Base-by-base conservation (phyloP, 2,329 filamentous ascomycete genomes). In the Sporothrix euskadiensis region DNA sequence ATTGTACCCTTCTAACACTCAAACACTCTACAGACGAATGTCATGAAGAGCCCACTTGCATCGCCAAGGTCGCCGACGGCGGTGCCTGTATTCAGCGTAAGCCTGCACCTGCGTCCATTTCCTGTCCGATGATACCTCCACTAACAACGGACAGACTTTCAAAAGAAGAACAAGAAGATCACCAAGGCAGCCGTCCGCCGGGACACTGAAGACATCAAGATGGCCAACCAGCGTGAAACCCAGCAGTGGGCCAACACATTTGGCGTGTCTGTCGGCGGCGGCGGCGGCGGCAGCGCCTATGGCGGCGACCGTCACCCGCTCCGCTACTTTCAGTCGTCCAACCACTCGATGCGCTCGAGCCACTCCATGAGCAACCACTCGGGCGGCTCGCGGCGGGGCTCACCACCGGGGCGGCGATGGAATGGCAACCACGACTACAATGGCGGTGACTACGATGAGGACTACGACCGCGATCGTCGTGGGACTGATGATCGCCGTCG, bases 1-100 rank as follows among this genome's bases (percentile, higher is more conserved):
- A 22, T 4, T 32, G 12, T 2, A 26, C 16, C 14, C 41, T n/a
- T 72, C 61, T 57, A 41, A 26, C 32, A 16, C 5, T 54, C 10
- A 26, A 26, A 26, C 35, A 35, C 35, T 35, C 4, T 10, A 3
- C 49, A 75, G 74, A 75, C n/a, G 71, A 75, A 49, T 75, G 74
- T 56, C 12, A 52, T 2, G 32, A 22, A 7, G 54, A 22, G 2
- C 52, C 52, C 30, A 52, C 9, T 9, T 75, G 74, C 32, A 39
- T 59, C 1, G 66, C 56, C n/a, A 61, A 54, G 30, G 16, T 63
- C 0, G 70, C 71, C 12, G 73, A 72, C 6, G 19, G 61, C 10
- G 49, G 56, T 2, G 8, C 66, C 4, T 75, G 74, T 35, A 22
- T 72, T 12, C 47, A 74, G 47, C 74, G 74, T 75, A 26, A 26